A percentile compares a stretch with the other conserved stretches of the same genome.
phyloP scores from a whole-genome alignment of 2,329 filamentous ascomycete genomes.

The Colletotrichum limetticola region DNA sequence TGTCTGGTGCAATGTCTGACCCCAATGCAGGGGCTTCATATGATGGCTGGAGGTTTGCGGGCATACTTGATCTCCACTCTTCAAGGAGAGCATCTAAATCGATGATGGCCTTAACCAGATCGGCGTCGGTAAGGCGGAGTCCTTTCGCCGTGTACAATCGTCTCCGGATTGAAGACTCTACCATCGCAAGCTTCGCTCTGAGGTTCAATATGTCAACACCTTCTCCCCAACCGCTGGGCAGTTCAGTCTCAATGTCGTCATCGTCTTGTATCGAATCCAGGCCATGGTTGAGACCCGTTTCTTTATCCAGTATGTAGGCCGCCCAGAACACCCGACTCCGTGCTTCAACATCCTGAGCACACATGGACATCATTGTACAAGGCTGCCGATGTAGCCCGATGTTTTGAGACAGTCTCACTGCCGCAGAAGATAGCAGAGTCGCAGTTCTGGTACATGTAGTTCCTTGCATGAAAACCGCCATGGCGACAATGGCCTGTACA shows the following conservation, averaged over 20 bases:
- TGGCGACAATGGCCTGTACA: conserved; percentile 27
- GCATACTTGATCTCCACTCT: conserved; percentile 25
- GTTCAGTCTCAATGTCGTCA: conserved; percentile 26
- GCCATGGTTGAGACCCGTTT: conserved; percentile 26
- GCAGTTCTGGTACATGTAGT: conserved; percentile 23
- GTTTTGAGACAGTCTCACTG: conserved; percentile 22
- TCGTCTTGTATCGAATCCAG: conserved; percentile 23
- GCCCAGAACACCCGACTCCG: conserved; percentile 34
- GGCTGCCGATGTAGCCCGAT: conserved; percentile 29
- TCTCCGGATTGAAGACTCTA: conserved; percentile 27
- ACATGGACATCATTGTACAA: conserved; percentile 23
- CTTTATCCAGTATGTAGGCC: conserved; percentile 32
- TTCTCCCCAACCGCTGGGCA: conserved; percentile 14
- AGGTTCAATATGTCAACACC: conserved; percentile 13
- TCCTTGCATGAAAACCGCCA: conserved; percentile 32
- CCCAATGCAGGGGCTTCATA: conserved; percentile 8
- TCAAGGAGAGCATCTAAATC: conserved; percentile 30
- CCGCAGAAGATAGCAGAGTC: conserved; percentile 18
- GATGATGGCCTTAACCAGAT: conserved; percentile 23
- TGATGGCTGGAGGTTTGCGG: conserved; percentile 12
- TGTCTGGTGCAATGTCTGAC: conserved; percentile 12
- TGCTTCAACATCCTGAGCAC: conserved; percentile 15
- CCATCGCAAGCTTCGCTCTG: conserved; percentile 33
- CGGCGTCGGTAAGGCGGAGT: conserved; percentile 13
- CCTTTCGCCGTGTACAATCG: conserved; percentile 31